Base-by-base conservation (phyloP, 2,329 filamentous ascomycete genomes). In the Colletotrichum sublineola region DNA sequence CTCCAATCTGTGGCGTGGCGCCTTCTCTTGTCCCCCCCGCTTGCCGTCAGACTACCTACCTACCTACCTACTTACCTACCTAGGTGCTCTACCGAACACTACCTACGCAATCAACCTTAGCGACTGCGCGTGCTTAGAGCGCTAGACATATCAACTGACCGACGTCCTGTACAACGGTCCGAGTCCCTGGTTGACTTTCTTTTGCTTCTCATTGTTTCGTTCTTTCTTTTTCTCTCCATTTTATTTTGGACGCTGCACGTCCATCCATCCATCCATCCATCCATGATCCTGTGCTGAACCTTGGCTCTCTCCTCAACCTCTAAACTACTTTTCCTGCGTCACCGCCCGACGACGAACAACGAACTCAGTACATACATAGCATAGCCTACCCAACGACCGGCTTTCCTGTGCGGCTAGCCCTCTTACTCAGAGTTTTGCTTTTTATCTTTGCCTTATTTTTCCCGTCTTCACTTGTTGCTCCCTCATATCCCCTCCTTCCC, bases 351-450 rank as follows among this genome's bases (percentile, higher is more conserved):
- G 18, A 36, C 38, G 29, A 44, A 42, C 44, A 50, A 48, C 58
- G 14, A 63, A 50, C 44, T 1, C 42, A 46, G 42, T 46, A 63
- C 48, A 31, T 36, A 18, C n/a, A 31, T 20, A 46, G 15, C 8
- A 48, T 14, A 4, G 52, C 20, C 20, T 33, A 62, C 24, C 46
- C 15, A 56, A 56, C 53, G n/a, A 40, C 55, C 63, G 31, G 48
- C 38, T 50, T 57, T 55, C 42, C 9, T 65, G 40, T 42, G 57
- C 66, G 33, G 65, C 52, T 33, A 40, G 33, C 11, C 66, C 52
- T 36, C 46, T 52, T 40, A 24, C 60, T 63, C 60, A 52, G n/a
- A 50, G n/a, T 14, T 55, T 38, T 40, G 33, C 46, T 31, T 48
- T 56, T 56, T n/a, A 2, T 36, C 20, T 44, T 18, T 3, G 7